A percentile compares a stretch with the other conserved stretches of the same genome.
Evolutionary conservation across 192 early-diverging fungal species (phyloP).

Genomic region (Rhizophagus prolifer): DNA sequence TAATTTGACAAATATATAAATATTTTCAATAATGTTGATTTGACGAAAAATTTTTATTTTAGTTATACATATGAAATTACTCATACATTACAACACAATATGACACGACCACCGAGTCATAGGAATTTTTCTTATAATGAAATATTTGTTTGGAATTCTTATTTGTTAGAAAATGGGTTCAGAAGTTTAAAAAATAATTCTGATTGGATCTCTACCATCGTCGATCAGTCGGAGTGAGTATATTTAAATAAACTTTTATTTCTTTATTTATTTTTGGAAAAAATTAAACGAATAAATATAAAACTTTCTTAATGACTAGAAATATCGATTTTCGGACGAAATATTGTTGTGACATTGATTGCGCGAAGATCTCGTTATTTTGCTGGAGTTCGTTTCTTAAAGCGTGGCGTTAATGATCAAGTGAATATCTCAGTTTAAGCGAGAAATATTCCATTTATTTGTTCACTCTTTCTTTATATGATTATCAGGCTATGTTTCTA

Average conservation of each 20-base stretch:
- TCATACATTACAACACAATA: conserved; percentile 83
- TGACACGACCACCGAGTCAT: conserved; percentile 55
- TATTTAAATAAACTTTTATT: not conserved
- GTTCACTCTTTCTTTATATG: not conserved
- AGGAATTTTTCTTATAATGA: conserved; percentile 54
- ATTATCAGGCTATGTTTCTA: conserved; percentile 84
- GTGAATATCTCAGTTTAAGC: conserved; percentile 37
- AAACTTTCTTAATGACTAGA: conserved; percentile 42
- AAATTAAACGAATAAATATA: too few relatives aligned
- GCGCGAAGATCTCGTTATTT: conserved; percentile 91
- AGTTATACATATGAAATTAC: conserved; percentile 97
- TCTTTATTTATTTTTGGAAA: too few relatives aligned
- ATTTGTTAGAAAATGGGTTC: conserved; percentile 67
- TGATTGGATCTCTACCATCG: conserved; percentile 80
- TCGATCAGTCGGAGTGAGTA: conserved; percentile 90
- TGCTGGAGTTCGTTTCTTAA: conserved; percentile 95
- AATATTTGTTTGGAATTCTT: conserved; percentile 98
- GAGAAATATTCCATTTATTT: not conserved
- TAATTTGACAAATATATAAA: conserved; percentile 58
- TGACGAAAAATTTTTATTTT: conserved; percentile 97
- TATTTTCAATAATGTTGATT: conserved; percentile 89
- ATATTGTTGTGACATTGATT: conserved; percentile 90
- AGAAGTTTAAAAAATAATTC: conserved; percentile 62
- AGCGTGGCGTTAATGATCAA: conserved; percentile 90
- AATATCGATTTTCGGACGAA: conserved; percentile 88